A percentile compares a stretch with the other conserved stretches of the same genome.
Conservation (phyloP, 2,329 filamentous ascomycete genomes). For the Stemphylium lycopersici region DNA sequence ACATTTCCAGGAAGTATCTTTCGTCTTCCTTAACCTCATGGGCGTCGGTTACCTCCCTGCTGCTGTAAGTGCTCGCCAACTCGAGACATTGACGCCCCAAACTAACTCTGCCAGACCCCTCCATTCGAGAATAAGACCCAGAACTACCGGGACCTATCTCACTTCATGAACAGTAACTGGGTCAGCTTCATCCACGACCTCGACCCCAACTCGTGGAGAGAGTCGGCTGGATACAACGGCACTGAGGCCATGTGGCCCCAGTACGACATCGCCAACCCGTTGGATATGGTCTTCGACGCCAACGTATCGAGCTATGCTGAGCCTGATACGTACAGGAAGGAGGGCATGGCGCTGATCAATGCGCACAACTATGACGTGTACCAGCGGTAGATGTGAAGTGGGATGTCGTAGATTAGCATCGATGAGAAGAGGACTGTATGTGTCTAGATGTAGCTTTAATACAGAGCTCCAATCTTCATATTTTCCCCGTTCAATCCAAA, state of each 20-base stretch:
- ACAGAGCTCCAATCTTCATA: too few relatives aligned
- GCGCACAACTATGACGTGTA: slow-evolving; percentile 22
- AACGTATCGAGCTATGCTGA: slow-evolving; percentile 51
- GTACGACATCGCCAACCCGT: slow-evolving; percentile 45
- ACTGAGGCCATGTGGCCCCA: slow-evolving; percentile 48
- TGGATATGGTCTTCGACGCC: slow-evolving; percentile 56
- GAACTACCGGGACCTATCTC: slow-evolving; percentile 48
- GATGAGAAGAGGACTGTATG: too few relatives aligned
- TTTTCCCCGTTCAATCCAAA: not conserved
- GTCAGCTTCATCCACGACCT: slow-evolving; percentile 54
- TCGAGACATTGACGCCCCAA: not conserved
- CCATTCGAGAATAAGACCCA: slow-evolving; percentile 47
- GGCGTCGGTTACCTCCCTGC: slow-evolving; percentile 51
- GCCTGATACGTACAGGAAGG: slow-evolving; percentile 52
- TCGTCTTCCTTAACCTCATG: slow-evolving; percentile 55
- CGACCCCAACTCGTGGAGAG: slow-evolving; percentile 36
- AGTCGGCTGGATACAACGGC: slow-evolving; percentile 21
- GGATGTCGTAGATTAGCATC: not conserved
- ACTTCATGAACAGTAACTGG: slow-evolving; percentile 55
- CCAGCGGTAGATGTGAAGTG: not conserved
- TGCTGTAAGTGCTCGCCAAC: slow-evolving; percentile 11
- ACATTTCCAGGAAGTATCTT: slow-evolving; percentile 61
- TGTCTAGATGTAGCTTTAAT: too few relatives aligned
- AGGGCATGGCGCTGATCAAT: slow-evolving; percentile 54
- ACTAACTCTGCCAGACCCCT: slow-evolving; percentile 6